phyloP scores from a whole-genome alignment of 140 eudicot species.

The Eryngium alpinum region DNA sequence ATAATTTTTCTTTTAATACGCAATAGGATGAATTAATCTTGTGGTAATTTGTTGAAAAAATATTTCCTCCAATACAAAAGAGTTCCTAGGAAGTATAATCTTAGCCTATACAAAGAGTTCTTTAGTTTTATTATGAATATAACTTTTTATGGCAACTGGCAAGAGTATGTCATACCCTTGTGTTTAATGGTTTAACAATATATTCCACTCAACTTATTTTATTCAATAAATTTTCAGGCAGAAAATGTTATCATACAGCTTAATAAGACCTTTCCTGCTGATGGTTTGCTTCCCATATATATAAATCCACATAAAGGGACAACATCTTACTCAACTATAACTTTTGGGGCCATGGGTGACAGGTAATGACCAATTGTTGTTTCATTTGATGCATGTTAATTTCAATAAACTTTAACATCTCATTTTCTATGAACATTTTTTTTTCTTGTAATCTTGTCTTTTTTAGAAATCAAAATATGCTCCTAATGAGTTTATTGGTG shows the following conservation, averaged over 20 bases:
- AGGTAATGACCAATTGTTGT: constrained; percentile 38
- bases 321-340: constrained; percentile 77
- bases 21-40: background rate
- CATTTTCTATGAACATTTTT: background rate
- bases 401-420: background rate
- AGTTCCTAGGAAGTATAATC: background rate
- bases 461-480: background rate
- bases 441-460: background rate
- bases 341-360: constrained; percentile 99
- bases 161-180: background rate
- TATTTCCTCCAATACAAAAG: background rate
- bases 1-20: background rate
- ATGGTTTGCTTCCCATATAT: constrained; percentile 92
- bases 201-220: constrained; percentile 1
- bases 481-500: background rate
- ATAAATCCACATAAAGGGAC: constrained; percentile 79
- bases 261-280: constrained; percentile 80
- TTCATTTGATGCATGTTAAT: background rate
- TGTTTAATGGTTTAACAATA: background rate
- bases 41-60: background rate
- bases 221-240: constrained; percentile 44
- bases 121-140: background rate
- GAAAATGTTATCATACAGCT: constrained; percentile 79
- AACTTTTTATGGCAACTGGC: background rate
- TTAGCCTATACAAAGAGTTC: background rate